Base-by-base conservation (phyloP, 2,329 filamentous ascomycete species). In the Xylariaceae sp. region DNA sequence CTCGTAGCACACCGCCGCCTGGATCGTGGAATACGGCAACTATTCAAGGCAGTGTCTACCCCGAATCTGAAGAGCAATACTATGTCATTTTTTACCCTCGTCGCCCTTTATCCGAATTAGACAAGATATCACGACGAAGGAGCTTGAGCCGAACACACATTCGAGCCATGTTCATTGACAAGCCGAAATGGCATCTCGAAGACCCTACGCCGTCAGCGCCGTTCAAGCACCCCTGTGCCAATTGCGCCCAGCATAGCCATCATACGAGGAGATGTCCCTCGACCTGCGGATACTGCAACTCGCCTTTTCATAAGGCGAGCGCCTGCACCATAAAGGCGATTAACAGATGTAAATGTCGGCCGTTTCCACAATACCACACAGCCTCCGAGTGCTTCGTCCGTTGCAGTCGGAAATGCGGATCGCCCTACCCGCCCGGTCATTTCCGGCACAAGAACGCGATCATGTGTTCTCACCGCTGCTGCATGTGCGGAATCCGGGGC, bases 401-500 rank as follows among this genome's bases (percentile, higher is more conserved):
- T 2, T 76, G 74, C 60, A 71, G 67, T 40, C 70, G 71, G 41
- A 53, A 56, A 12, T 76, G 74, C 32, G 73, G 71, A n/a, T 63
- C 61, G 32, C 48, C 57, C 1, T 46, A 59, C 10, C 55, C 55
- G 0, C 58, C 62, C 2, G 70, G 70, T 6, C 63, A 66, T 44
- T 63, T 63, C 59, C 65, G 63, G 44, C 71, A 75, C 57, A 63
- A 62, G 23, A 73, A 69, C 43, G 74, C 74, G 43, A 76, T 77
- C 68, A 63, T 65, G 2, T 77, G 74, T 62, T 57, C 59, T 18
- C 46, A 62, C 16, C 69, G 75, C 18, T 77, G 75, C 59, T 77
- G 74, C 57, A 77, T 77, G 74, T 77, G 75, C 54, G 75, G 75
- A n/a, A 51, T 71, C 2, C 62, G 57, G 19, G 73, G 72, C 2